Evolutionary conservation across 169 alveolate species (phyloP).

Genomic region (Plasmodium coatneyi): DNA sequence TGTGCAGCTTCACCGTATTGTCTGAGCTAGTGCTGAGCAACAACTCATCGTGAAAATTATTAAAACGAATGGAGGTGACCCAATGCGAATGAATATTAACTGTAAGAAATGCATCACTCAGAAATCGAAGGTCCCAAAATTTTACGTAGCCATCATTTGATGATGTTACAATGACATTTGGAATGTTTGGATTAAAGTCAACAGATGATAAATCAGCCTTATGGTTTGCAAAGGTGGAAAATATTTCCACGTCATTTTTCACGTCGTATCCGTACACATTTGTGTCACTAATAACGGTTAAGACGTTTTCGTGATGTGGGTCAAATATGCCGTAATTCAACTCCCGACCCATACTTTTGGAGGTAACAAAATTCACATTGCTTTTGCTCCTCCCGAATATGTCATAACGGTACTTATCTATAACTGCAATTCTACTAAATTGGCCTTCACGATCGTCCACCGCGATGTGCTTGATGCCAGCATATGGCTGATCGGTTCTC

Average conservation of each 20-base stretch:
- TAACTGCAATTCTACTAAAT: slow-evolving; percentile 35
- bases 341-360: slow-evolving; percentile 22
- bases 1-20: slow-evolving; percentile 83
- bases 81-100: slow-evolving; percentile 91
- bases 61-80: slow-evolving; percentile 87
- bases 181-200: slow-evolving; percentile 92
- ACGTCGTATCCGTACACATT: slow-evolving; percentile 68
- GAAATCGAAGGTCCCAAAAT: slow-evolving; percentile 92
- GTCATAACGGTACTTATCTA: slow-evolving; percentile 40
- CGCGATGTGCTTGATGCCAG: slow-evolving; percentile 36
- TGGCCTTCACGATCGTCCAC: slow-evolving; percentile 29
- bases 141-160: slow-evolving; percentile 89
- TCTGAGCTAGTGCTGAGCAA: slow-evolving; percentile 90
- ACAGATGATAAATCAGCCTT: slow-evolving; percentile 78
- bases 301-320: slow-evolving; percentile 66
- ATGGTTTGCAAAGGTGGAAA: slow-evolving; percentile 77
- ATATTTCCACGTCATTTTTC: slow-evolving; percentile 38
- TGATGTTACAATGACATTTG: slow-evolving; percentile 89
- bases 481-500: not conserved
- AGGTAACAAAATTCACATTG: slow-evolving; percentile 30
- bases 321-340: slow-evolving; percentile 50
- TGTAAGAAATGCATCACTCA: slow-evolving; percentile 77
- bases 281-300: slow-evolving; percentile 56
- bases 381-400: slow-evolving; percentile 25
- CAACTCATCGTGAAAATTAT: slow-evolving; percentile 92